Base-by-base conservation (phyloP, 805 yeast species). In the Ogataea siamensis region DNA sequence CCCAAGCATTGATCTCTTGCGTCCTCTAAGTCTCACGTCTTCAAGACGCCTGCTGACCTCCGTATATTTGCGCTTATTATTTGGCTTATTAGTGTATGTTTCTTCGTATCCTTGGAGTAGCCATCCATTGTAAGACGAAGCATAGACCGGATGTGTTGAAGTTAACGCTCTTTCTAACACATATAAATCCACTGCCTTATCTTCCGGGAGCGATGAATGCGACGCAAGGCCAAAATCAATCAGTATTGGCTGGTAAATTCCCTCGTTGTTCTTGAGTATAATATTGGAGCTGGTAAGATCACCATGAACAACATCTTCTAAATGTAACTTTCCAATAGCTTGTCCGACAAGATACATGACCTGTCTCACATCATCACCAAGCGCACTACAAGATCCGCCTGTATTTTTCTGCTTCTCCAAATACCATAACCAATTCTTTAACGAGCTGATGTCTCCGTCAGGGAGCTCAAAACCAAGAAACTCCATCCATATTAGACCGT, bases 1-100 rank as follows among this genome's bases (percentile, higher is more conserved):
- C 11, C 99, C 99, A 32, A 89, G 64, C 96, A 91, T 87, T 42
- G 95, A 83, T 62, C 99, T 76, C 73, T 93, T 93, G 50, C 99
- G 73, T 1, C 99, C 99, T 57, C 99, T 77, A 66, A 83, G 60
- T 53, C 98, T 70, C 1, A 91, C 98, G 29, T 83, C 94, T 38
- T 80, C 85, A 34, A 93, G 72, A 57, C 89, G 73, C 38, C 70
- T 71, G 42, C 76, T 48, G 0, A 81, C 74, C 46, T 83, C 93
- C 11, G 55, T 65, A 38, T 59, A 59, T 50, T 67, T 67, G 47
- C 68, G 71, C 13, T 49, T 50, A 12, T 73, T 73, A 14, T 52
- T 55, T 26, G 50, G 49, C 12, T 50, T 51, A 25, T 58, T 59
- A 12, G 46, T 45, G 40, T 70, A 74, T 1, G 63, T 66, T 14